phyloP scores from a whole-genome alignment of 306 rosid species.

The Erythrophleum fordii region DNA sequence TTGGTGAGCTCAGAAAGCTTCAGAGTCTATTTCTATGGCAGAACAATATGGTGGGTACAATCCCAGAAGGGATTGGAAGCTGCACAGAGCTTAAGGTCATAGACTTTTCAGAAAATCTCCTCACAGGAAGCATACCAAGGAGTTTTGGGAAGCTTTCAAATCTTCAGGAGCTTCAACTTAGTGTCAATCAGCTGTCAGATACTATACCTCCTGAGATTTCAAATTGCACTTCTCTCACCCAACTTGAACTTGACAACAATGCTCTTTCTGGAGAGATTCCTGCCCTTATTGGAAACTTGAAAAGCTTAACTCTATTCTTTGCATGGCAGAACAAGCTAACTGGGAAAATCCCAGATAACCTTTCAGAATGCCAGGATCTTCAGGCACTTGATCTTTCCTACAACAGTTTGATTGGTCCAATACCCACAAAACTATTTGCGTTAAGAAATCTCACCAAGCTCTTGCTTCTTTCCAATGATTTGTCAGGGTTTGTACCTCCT shows the following conservation, averaged over 20 bases:
- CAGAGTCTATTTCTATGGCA: conserved; percentile 71
- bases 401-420: no score
- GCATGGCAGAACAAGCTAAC: conserved; percentile 80
- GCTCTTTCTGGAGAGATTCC: conserved; percentile 76
- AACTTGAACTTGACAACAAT: conserved; percentile 84
- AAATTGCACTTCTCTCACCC: conserved; percentile 62
- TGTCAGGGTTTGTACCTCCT: conserved; percentile 78
- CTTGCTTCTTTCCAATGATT: conserved; percentile 71
- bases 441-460: conserved; percentile 71
- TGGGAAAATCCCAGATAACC: conserved; percentile 76
- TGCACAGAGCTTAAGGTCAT: conserved; percentile 62
- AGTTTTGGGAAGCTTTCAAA: conserved; percentile 64
- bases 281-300: conserved; percentile 61
- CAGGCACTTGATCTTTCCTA: no score
- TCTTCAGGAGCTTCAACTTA: conserved; percentile 78
- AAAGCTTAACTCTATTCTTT: conserved; percentile 69
- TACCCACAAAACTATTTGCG: conserved; percentile 57
- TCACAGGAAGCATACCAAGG: conserved; percentile 76
- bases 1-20: conserved; percentile 70
- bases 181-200: conserved; percentile 77
- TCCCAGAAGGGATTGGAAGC: conserved; percentile 71
- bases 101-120: conserved; percentile 77
- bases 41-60: conserved; percentile 67
- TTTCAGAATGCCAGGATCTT: conserved; percentile 64
- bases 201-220: conserved; percentile 72